A percentile compares a stretch with the other conserved stretches of the same genome.
These are phyloP conservation scores for Plasmodium cynomolgi DNA, from an alignment of 169 alveolate genomes.

Conservation along the genomic window DNA sequence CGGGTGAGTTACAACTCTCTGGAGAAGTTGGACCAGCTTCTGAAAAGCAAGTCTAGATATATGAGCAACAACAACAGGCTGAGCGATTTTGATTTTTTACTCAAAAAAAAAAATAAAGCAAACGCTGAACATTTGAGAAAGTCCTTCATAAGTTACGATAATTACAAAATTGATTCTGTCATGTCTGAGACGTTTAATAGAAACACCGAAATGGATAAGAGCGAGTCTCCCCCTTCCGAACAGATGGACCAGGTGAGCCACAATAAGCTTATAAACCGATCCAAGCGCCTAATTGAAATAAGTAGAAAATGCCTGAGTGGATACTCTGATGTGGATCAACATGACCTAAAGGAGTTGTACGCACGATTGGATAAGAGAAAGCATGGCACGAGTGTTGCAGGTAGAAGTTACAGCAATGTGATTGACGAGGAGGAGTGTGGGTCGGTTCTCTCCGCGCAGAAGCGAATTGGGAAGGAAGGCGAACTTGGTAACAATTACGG, in stretches of 20 bases:
- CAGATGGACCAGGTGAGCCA: constrained; percentile 9
- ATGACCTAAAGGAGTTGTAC: background rate
- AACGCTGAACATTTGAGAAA: background rate
- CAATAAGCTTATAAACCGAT: constrained; percentile 30
- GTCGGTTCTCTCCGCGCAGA: background rate
- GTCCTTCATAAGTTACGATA: constrained; percentile 14
- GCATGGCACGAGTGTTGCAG: background rate
- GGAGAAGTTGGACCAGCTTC: constrained; percentile 38
- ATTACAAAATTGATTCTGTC: constrained; percentile 37
- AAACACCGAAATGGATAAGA: constrained; percentile 1
- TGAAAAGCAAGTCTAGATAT: constrained; percentile 16
- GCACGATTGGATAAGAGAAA: background rate
- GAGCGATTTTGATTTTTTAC: background rate
- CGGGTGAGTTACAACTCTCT: constrained; percentile 17
- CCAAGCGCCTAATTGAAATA: constrained; percentile 39
- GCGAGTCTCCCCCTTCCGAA: constrained; percentile 6
- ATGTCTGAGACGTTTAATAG: constrained; percentile 24
- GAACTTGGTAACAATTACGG: background rate
- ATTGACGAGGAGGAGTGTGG: background rate
- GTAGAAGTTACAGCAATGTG: background rate
- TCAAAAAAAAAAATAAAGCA: background rate
- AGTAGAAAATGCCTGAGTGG: constrained; percentile 42
- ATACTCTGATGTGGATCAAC: constrained; percentile 6
- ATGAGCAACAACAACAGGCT: background rate
- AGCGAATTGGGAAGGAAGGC: background rate